A percentile compares a stretch with the other conserved stretches of the same genome.
Evolutionary conservation across 768 basidiomycete genomes (phyloP).

Genomic region (Leccinellum albellum): DNA sequence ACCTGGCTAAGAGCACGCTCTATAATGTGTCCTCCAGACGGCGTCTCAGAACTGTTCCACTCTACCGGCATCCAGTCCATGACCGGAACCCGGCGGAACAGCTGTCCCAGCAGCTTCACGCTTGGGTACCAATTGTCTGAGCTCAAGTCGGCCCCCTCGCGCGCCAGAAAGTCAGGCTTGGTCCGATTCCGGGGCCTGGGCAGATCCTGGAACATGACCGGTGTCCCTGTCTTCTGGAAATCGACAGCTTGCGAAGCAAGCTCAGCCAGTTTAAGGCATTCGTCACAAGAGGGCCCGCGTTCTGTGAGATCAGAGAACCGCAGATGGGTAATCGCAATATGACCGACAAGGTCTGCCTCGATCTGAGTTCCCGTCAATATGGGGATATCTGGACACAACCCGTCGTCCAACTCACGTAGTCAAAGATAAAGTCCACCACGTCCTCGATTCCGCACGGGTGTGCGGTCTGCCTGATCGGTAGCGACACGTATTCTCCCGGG

Average conservation of each 20-base stretch:
- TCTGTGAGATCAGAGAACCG: slow-evolving; percentile 40
- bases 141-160: slow-evolving; percentile 32
- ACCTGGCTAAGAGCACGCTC: slow-evolving; percentile 22
- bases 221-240: slow-evolving; percentile 43
- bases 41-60: slow-evolving; percentile 14
- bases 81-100: slow-evolving; percentile 44
- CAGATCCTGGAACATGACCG: slow-evolving; percentile 35
- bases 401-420: slow-evolving; percentile 37
- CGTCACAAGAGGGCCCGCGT: slow-evolving; percentile 22
- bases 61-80: slow-evolving; percentile 30
- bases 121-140: slow-evolving; percentile 37
- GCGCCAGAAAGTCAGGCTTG: slow-evolving; percentile 45
- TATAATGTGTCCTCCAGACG: slow-evolving; percentile 29
- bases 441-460: slow-evolving; percentile 38
- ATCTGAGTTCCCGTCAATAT: slow-evolving; percentile 20
- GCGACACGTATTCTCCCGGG: slow-evolving; percentile 40
- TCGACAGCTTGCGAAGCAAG: slow-evolving; percentile 47
- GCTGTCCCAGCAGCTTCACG: slow-evolving; percentile 37
- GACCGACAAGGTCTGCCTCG: slow-evolving; percentile 38
- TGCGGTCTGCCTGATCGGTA: slow-evolving; percentile 32
- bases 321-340: slow-evolving; percentile 42
- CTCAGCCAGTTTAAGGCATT: slow-evolving; percentile 42
- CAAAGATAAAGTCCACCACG: slow-evolving; percentile 45
- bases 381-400: neutral
- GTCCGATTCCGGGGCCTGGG: slow-evolving; percentile 26